Percentiles rank a stretch among this genome's conserved stretches.
phyloP scores from a whole-genome alignment of 2,329 filamentous ascomycete genomes.

The Emmonsia crescens region DNA sequence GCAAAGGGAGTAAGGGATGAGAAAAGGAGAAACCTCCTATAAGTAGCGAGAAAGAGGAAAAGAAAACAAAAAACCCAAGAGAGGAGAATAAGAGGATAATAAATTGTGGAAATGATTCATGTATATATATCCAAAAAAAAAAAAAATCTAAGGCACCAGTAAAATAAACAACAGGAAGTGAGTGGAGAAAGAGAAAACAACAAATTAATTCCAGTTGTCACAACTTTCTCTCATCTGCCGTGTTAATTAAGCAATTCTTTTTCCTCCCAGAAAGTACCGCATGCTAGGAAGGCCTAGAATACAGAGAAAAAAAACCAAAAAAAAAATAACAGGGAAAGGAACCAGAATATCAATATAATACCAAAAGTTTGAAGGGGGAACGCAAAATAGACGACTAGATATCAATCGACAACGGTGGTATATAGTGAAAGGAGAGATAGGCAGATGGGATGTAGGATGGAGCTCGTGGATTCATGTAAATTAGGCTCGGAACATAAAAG shows the following conservation, averaged over 20 bases:
- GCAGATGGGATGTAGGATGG: neutral
- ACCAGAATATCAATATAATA: neutral
- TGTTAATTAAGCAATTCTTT: neutral
- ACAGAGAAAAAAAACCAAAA: neutral
- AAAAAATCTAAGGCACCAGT: neutral
- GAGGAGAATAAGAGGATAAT: neutral
- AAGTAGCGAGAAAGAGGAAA: neutral
- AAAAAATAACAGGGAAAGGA: neutral
- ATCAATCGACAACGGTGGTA: neutral
- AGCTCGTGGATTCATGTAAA: neutral
- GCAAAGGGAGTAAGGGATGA: neutral
- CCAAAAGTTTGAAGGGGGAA: neutral
- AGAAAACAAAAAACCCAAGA: neutral
- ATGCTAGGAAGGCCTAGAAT: slow-evolving; percentile 2
- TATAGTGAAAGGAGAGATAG: neutral
- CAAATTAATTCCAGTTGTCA: neutral
- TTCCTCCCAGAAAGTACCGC: slow-evolving; percentile 4
- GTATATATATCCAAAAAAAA: neutral
- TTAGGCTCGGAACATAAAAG: neutral
- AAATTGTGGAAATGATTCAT: neutral
- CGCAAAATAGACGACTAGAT: neutral
- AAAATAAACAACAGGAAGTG: neutral
- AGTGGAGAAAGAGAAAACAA: neutral
- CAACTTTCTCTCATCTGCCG: neutral
- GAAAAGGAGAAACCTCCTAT: neutral